These are phyloP conservation scores for Phytophthora cactorum DNA, from an alignment of 352 stramenopile genomes.

Conservation along the genomic window DNA sequence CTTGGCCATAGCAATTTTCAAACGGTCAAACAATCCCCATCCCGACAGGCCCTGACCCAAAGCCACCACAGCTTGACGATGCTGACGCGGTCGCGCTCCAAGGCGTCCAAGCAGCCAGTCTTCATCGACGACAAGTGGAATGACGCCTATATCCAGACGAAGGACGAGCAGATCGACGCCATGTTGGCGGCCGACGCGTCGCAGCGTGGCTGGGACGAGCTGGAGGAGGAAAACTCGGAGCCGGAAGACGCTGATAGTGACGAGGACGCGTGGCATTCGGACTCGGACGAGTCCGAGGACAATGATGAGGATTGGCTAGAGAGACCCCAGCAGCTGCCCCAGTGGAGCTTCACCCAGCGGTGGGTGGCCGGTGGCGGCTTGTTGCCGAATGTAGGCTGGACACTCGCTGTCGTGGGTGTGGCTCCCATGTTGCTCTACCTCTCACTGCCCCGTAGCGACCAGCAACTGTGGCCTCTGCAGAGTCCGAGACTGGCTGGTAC, in stretches of 20 bases:
- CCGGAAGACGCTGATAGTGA: slow-evolving; percentile 22
- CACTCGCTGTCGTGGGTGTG: slow-evolving; percentile 41
- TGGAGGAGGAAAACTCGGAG: slow-evolving; percentile 48
- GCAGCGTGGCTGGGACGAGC: slow-evolving; percentile 58
- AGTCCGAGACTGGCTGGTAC: slow-evolving; percentile 32
- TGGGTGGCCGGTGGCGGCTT: slow-evolving; percentile 43
- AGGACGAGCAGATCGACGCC: slow-evolving; percentile 86
- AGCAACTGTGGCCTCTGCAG: slow-evolving; percentile 45
- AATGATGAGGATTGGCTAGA: slow-evolving; percentile 27
- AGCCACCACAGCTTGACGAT: slow-evolving; percentile 34
- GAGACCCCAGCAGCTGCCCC: neutral
- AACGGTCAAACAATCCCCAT: slow-evolving; percentile 13
- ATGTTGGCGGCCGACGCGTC: slow-evolving; percentile 56
- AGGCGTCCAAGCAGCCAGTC: slow-evolving; percentile 66
- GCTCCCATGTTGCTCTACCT: slow-evolving; percentile 60
- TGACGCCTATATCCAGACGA: slow-evolving; percentile 82
- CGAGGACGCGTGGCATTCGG: slow-evolving; percentile 43
- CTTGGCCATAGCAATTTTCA: slow-evolving; percentile 6
- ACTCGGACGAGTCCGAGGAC: slow-evolving; percentile 46
- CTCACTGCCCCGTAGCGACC: slow-evolving; percentile 23
- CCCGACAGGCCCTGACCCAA: neutral
- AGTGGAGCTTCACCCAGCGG: slow-evolving; percentile 24
- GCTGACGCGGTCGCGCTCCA: slow-evolving; percentile 75
- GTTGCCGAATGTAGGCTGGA: slow-evolving; percentile 69
- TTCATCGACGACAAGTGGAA: slow-evolving; percentile 89